Evolutionary conservation across 768 basidiomycete species (phyloP).

Genomic region (Podaxis sp.): DNA sequence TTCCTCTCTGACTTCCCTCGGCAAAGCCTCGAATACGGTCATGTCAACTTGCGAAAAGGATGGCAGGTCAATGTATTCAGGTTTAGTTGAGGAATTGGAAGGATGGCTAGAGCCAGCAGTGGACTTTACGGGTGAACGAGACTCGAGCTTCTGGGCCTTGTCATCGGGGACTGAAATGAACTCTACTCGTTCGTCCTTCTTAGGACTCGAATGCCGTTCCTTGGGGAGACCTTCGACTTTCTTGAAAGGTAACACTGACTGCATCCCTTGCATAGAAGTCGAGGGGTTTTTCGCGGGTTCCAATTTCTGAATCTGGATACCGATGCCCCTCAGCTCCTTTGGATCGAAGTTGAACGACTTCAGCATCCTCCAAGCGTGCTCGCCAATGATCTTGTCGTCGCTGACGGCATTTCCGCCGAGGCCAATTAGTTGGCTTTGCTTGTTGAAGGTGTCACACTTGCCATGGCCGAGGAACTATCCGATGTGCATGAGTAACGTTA

Average conservation of each 20-base stretch:
- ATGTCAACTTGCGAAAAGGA: slow-evolving; percentile 77
- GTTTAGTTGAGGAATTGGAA: slow-evolving; percentile 22
- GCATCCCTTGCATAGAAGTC: slow-evolving; percentile 43
- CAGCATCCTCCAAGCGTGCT: slow-evolving; percentile 76
- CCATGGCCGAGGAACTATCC: slow-evolving; percentile 90
- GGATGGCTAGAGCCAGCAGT: slow-evolving; percentile 2
- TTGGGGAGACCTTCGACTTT: slow-evolving; percentile 17
- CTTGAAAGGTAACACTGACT: slow-evolving; percentile 63
- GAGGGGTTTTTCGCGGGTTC: slow-evolving; percentile 46
- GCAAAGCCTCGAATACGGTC: slow-evolving; percentile 69
- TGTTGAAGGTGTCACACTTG: slow-evolving; percentile 77
- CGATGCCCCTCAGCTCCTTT: slow-evolving; percentile 87
- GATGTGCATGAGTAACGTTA: not conserved
- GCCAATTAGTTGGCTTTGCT: slow-evolving; percentile 60
- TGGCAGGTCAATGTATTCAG: slow-evolving; percentile 47
- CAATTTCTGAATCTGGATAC: slow-evolving; percentile 88
- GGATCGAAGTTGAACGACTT: slow-evolving; percentile 76
- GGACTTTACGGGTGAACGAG: slow-evolving; percentile 20
- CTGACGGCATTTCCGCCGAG: slow-evolving; percentile 70
- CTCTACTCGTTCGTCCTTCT: slow-evolving; percentile 14
- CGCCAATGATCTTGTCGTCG: slow-evolving; percentile 69
- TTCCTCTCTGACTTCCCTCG: slow-evolving; percentile 67
- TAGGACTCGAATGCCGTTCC: not conserved
- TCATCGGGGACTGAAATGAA: slow-evolving; percentile 10
- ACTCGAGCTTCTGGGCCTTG: not conserved